phyloP scores from a whole-genome alignment of 164 flowering plant species.

The Dillenia suffruticosa region DNA sequence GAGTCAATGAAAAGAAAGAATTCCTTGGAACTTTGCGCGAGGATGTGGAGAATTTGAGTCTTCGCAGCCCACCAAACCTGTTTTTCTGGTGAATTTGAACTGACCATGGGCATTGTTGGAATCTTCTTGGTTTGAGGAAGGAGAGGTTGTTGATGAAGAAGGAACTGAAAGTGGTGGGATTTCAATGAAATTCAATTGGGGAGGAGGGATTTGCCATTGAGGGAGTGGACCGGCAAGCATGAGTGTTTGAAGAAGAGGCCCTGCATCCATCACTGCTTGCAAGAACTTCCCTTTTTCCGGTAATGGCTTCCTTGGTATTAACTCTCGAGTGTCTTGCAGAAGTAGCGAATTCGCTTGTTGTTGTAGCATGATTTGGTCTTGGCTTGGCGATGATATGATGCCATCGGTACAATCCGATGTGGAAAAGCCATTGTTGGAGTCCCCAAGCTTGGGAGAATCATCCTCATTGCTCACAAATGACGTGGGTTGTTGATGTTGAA shows the following conservation, averaged over 20 bases:
- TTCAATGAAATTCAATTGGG: slow-evolving; percentile 65
- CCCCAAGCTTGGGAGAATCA: slow-evolving; percentile 51
- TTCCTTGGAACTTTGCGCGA: slow-evolving; percentile 47
- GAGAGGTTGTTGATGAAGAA: slow-evolving; percentile 13
- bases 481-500: slow-evolving; percentile 38
- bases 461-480: slow-evolving; percentile 38
- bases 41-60: slow-evolving; percentile 35
- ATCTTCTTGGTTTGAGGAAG: slow-evolving; percentile 32
- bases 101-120: slow-evolving; percentile 3
- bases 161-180: slow-evolving; percentile 82
- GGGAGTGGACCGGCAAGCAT: slow-evolving; percentile 92
- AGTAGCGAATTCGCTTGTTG: background rate
- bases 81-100: slow-evolving; percentile 29
- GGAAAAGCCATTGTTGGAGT: slow-evolving; percentile 53
- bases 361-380: slow-evolving; percentile 1
- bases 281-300: slow-evolving; percentile 93
- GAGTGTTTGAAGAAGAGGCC: slow-evolving; percentile 86
- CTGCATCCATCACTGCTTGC: slow-evolving; percentile 92
- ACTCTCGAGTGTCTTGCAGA: slow-evolving; percentile 5
- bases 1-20: slow-evolving; percentile 40
- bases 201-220: slow-evolving; percentile 95
- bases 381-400: slow-evolving; percentile 58
- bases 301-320: slow-evolving; percentile 43
- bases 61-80: slow-evolving; percentile 24
- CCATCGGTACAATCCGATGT: slow-evolving; percentile 83